Conservation (phyloP, 225 moss, liverwort and hornwort genomes). For the Sphagnum contortum region DNA sequence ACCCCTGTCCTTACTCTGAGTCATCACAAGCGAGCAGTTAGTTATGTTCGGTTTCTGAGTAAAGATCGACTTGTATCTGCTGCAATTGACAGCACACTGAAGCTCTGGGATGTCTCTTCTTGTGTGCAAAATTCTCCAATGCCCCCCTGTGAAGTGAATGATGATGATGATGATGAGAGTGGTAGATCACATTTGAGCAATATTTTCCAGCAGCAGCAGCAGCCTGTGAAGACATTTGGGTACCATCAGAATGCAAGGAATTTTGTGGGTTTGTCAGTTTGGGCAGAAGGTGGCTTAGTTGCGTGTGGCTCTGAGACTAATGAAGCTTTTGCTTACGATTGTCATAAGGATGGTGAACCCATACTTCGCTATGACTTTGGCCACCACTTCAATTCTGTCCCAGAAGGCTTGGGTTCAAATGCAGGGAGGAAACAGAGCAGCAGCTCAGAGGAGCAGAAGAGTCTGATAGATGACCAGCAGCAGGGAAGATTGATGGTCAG, state of each 20-base stretch:
- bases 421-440: no score
- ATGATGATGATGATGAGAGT: no score
- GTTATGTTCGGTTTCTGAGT: slow-evolving; percentile 70
- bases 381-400: background rate
- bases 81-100: slow-evolving; percentile 78
- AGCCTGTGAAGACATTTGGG: slow-evolving; percentile 35
- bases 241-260: slow-evolving; percentile 60
- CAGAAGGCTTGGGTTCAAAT: background rate
- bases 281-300: slow-evolving; percentile 44
- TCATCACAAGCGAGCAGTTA: slow-evolving; percentile 61
- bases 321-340: slow-evolving; percentile 57
- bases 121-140: background rate
- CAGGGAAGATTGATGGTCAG: slow-evolving; percentile 37
- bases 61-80: slow-evolving; percentile 61
- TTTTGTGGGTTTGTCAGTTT: slow-evolving; percentile 77
- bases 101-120: slow-evolving; percentile 53
- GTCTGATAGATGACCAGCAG: no score
- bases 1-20: slow-evolving; percentile 34
- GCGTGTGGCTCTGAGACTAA: slow-evolving; percentile 92
- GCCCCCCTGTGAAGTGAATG: background rate
- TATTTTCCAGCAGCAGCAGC: background rate
- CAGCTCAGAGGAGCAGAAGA: no score
- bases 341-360: slow-evolving; percentile 16
- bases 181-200: background rate
- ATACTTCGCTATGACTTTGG: slow-evolving; percentile 37